These are phyloP conservation scores for Lactarius vividus DNA, from an alignment of 768 basidiomycete genomes.

Conservation along the genomic window DNA sequence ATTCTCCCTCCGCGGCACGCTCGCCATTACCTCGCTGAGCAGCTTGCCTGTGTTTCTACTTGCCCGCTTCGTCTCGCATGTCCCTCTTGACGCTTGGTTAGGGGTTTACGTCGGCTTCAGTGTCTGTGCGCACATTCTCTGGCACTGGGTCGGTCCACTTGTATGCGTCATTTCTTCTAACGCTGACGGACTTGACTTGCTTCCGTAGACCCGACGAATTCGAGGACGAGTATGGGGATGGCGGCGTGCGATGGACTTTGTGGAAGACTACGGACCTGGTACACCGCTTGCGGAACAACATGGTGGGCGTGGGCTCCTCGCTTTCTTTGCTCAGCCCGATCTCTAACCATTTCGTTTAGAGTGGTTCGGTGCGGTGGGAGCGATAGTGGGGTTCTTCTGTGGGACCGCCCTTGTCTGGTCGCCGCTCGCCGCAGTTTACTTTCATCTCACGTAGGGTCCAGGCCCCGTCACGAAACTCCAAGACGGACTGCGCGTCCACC, in stretches of 20 bases:
- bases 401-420: constrained; percentile 14
- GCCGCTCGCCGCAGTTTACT: constrained; percentile 6
- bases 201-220: constrained; percentile 1
- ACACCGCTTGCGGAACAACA: constrained; percentile 2
- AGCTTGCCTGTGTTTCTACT: constrained; percentile 9
- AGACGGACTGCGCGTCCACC: too few relatives aligned
- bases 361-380: constrained; percentile 9
- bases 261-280: constrained; percentile 2
- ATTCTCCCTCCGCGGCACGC: constrained; percentile 4
- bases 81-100: constrained; percentile 9
- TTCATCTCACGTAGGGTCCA: not conserved
- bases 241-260: not conserved
- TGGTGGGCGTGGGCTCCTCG: not conserved
- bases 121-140: not conserved
- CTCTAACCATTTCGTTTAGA: not conserved
- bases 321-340: not conserved
- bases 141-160: not conserved
- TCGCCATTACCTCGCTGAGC: constrained; percentile 6
- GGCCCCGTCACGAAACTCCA: not conserved
- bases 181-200: not conserved
- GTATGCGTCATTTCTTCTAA: not conserved
- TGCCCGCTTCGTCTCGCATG: not conserved
- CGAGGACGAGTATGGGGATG: not conserved
- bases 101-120: not conserved
- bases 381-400: constrained; percentile 13